phyloP scores from a whole-genome alignment of 805 yeast genomes.

The Saccharomycopsis synnaedendra region DNA sequence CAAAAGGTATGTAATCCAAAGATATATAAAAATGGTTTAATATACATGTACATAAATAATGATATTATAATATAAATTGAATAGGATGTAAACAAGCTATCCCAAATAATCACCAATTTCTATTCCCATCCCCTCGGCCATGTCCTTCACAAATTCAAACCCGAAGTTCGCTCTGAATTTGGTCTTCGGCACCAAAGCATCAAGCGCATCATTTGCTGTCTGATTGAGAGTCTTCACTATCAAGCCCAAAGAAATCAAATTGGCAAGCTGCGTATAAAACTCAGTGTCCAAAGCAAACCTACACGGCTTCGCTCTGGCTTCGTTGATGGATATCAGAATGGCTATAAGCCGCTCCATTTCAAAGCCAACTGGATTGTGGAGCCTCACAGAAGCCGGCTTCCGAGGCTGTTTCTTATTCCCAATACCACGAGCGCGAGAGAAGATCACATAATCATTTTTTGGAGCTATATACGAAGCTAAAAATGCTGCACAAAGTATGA shows the following conservation, averaged over 20 bases:
- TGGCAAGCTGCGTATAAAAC: slow-evolving; percentile 30
- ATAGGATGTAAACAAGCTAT: too few relatives aligned
- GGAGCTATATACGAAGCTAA: slow-evolving; percentile 32
- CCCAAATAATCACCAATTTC: too few relatives aligned
- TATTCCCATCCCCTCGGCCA: background rate
- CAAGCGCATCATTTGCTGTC: slow-evolving; percentile 25
- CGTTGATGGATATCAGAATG: slow-evolving; percentile 29
- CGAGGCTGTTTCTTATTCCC: slow-evolving; percentile 1
- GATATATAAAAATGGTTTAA: too few relatives aligned
- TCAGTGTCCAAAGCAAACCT: slow-evolving; percentile 23
- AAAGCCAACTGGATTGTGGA: slow-evolving; percentile 30
- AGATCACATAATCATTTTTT: slow-evolving; percentile 28
- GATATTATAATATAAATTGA: too few relatives aligned
- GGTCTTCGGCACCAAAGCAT: slow-evolving; percentile 8
- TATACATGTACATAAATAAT: too few relatives aligned
- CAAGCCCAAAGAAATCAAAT: slow-evolving; percentile 30
- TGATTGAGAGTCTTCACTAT: slow-evolving; percentile 24
- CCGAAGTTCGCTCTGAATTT: slow-evolving; percentile 12
- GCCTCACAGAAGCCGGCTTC: slow-evolving; percentile 24
- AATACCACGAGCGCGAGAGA: slow-evolving; percentile 23
- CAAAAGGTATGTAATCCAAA: too few relatives aligned
- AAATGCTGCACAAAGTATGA: slow-evolving; percentile 31
- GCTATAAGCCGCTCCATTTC: slow-evolving; percentile 35
- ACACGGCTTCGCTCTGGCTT: slow-evolving; percentile 16
- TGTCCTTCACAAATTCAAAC: slow-evolving; percentile 9